phyloP scores from a whole-genome alignment of 371 early-diverging fungal species.

The Fennellomyces sp. region DNA sequence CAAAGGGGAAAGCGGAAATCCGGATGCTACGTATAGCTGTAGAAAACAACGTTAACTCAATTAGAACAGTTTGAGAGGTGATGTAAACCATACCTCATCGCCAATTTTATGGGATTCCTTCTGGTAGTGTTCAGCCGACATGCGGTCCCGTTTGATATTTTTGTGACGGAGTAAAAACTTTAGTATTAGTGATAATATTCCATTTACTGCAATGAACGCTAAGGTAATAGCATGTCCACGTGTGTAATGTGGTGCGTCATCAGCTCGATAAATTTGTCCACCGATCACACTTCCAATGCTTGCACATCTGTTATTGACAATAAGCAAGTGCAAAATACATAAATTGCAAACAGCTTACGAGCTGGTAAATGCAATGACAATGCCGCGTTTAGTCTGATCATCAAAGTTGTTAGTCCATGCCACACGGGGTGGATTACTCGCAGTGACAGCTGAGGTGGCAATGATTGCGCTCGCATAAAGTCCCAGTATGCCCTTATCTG shows the following conservation, averaged over 20 bases:
- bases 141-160: constrained; percentile 6
- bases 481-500: constrained; percentile 8
- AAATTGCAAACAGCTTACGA: constrained; percentile 28
- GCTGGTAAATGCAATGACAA: constrained; percentile 59
- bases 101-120: constrained; percentile 3
- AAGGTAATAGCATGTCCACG: constrained; percentile 49
- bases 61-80: too few species aligned
- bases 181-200: constrained; percentile 40
- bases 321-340: neutral
- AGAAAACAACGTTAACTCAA: too few species aligned
- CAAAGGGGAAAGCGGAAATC: neutral
- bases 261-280: constrained; percentile 61
- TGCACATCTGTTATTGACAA: constrained; percentile 48
- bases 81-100: neutral
- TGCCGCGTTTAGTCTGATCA: constrained; percentile 67
- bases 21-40: neutral
- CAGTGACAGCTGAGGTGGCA: constrained; percentile 54
- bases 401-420: constrained; percentile 67
- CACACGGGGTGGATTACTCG: constrained; percentile 57
- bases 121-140: constrained; percentile 39
- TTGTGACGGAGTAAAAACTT: constrained; percentile 33
- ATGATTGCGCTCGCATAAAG: constrained; percentile 56
- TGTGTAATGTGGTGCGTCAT: constrained; percentile 62
- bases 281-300: constrained; percentile 52
- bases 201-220: constrained; percentile 42